Evolutionary conservation across 805 yeast species (phyloP).

Genomic region (Lipomyces japonicus): DNA sequence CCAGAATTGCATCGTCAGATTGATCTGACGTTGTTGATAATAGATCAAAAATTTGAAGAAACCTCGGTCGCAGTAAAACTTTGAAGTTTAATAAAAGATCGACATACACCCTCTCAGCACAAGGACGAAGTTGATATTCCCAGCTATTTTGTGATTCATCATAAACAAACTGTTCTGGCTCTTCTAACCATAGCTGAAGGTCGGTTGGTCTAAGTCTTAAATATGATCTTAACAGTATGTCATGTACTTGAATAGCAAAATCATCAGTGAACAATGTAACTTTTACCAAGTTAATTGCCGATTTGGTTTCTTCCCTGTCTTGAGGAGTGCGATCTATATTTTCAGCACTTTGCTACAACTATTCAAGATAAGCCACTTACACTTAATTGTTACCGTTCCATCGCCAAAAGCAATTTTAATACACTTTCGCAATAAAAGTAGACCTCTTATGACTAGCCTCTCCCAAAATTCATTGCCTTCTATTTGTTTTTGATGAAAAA

Average conservation of each 20-base stretch:
- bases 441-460: constrained; percentile 53
- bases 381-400: constrained; percentile 53
- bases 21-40: constrained; percentile 2
- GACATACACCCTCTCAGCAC: constrained; percentile 81
- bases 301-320: constrained; percentile 60
- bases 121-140: constrained; percentile 80
- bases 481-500: constrained; percentile 39
- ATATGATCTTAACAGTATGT: constrained; percentile 67
- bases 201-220: constrained; percentile 70
- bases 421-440: constrained; percentile 61
- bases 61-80: constrained; percentile 46
- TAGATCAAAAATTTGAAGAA: constrained; percentile 16
- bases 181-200: constrained; percentile 73
- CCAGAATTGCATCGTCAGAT: constrained; percentile 47
- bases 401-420: constrained; percentile 59
- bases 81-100: constrained; percentile 66
- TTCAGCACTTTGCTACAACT: neutral
- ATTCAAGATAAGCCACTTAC: neutral
- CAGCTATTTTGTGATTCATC: constrained; percentile 73
- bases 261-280: constrained; percentile 56
- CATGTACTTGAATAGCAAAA: constrained; percentile 56
- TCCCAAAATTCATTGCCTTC: constrained; percentile 71
- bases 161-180: constrained; percentile 90
- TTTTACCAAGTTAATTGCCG: constrained; percentile 52
- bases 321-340: constrained; percentile 50